phyloP scores from a whole-genome alignment of 1,284 basidiomycete genomes.

The Apiotrichum sp. region DNA sequence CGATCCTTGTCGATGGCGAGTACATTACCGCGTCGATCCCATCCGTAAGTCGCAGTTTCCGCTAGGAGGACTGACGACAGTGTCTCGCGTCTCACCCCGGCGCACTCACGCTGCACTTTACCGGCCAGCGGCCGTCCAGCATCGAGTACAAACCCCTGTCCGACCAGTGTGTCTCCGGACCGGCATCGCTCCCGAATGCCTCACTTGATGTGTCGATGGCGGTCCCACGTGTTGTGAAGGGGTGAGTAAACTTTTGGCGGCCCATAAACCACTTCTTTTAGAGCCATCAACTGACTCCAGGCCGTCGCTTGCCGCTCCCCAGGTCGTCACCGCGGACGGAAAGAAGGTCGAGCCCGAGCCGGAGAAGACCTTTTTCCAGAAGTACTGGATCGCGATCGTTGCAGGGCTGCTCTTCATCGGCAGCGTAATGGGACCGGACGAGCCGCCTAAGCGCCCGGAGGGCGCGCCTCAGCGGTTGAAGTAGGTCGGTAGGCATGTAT shows the following conservation, averaged over 20 bases:
- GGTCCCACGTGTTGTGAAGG: not conserved
- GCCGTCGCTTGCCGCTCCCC: not conserved
- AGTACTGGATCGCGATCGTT: slow-evolving; percentile 79
- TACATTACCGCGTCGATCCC: slow-evolving; percentile 10
- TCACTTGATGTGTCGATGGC: not conserved
- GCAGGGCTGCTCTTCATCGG: slow-evolving; percentile 51
- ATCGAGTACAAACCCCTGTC: slow-evolving; percentile 11
- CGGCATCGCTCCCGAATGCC: not conserved
- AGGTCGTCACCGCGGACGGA: slow-evolving; percentile 58
- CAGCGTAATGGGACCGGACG: slow-evolving; percentile 26
- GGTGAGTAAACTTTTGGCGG: not conserved
- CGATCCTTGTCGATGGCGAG: slow-evolving; percentile 9
- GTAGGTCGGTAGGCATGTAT: no score
- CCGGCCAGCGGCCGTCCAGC: not conserved
- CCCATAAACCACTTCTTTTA: no score
- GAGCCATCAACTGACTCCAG: not conserved
- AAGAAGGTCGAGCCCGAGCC: slow-evolving; percentile 56
- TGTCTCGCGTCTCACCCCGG: slow-evolving; percentile 8
- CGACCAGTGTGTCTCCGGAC: no score
- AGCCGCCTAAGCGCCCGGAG: slow-evolving; percentile 1
- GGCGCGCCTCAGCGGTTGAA: no score
- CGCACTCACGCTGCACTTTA: slow-evolving; percentile 2
- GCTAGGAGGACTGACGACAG: not conserved
- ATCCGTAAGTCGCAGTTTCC: slow-evolving; percentile 4
- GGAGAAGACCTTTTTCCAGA: slow-evolving; percentile 74